Conservation (phyloP, 2,329 filamentous ascomycete species). For the Colletotrichum karsti region DNA sequence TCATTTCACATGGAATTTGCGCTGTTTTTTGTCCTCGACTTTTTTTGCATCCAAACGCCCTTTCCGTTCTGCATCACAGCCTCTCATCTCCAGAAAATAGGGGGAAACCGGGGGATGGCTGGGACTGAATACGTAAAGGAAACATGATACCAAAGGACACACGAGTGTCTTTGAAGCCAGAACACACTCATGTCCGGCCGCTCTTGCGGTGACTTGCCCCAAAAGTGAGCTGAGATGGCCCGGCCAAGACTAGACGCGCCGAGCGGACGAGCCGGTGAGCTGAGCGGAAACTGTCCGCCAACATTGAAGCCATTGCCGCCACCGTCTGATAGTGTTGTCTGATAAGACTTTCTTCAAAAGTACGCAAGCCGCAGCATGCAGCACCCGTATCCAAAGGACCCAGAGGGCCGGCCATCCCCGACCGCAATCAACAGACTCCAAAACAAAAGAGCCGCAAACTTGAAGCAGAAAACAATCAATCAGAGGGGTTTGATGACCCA, state of each 20-base stretch:
- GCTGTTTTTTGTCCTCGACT: not conserved
- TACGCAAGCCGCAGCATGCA: too few species aligned
- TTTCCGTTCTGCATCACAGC: not conserved
- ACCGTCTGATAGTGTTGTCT: constrained; percentile 7
- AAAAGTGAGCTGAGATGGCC: not conserved
- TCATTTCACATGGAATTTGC: not conserved
- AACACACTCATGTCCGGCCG: not conserved
- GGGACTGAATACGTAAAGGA: not conserved
- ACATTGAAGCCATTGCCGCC: constrained; percentile 11
- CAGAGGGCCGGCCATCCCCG: not conserved
- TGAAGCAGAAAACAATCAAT: constrained; percentile 8
- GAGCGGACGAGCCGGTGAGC: not conserved
- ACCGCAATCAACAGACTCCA: not conserved
- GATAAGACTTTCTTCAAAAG: too few species aligned
- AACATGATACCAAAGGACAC: not conserved
- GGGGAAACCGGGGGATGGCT: not conserved
- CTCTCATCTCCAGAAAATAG: not conserved
- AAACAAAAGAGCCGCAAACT: not conserved
- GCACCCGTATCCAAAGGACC: not conserved
- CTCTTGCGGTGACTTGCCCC: not conserved
- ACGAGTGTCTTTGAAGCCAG: not conserved
- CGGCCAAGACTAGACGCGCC: not conserved
- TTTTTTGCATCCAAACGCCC: not conserved
- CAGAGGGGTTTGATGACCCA: constrained; percentile 15
- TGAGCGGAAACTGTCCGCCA: constrained; percentile 1